phyloP scores from a whole-genome alignment of 2,329 filamentous ascomycete genomes.

The Aspergillus carbonarius region DNA sequence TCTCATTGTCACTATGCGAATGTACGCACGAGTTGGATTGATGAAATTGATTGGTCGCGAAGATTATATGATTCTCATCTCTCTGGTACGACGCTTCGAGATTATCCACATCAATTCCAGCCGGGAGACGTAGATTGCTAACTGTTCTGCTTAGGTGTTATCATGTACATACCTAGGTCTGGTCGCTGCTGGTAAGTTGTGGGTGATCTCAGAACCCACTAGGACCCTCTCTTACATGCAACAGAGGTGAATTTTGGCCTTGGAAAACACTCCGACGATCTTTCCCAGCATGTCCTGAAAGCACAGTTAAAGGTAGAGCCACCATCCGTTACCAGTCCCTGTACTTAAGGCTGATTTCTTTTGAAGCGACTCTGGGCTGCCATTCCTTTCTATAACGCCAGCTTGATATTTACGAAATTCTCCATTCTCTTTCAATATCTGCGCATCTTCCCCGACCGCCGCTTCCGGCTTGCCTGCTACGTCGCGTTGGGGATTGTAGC shows the following conservation, averaged over 20 bases:
- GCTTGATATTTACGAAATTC: constrained; percentile 41
- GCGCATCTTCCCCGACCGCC: constrained; percentile 41
- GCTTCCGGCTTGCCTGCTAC: constrained; percentile 35
- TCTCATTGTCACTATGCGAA: constrained; percentile 29
- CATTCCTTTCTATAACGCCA: constrained; percentile 36
- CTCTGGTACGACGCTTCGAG: constrained; percentile 22
- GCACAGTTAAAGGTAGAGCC: constrained; percentile 28
- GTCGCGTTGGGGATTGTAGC: constrained; percentile 33
- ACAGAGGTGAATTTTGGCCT: constrained; percentile 31
- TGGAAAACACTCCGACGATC: constrained; percentile 22
- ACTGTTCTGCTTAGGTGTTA: constrained; percentile 15
- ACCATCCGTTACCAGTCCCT: background rate
- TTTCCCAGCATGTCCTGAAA: constrained; percentile 18
- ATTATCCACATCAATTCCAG: too few relatives aligned
- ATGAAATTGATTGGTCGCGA: constrained; percentile 36
- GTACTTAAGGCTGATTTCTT: background rate
- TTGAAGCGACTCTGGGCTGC: constrained; percentile 31
- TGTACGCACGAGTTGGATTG: constrained; percentile 29
- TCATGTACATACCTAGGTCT: constrained; percentile 30
- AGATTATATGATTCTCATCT: constrained; percentile 31
- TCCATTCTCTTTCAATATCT: constrained; percentile 50
- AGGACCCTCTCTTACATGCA: constrained; percentile 4
- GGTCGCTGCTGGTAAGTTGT: constrained; percentile 28
- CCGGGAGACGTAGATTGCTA: background rate
- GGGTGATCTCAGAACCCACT: background rate